Conservation (phyloP, 1,284 basidiomycete species). For the Tylopilus sp. region DNA sequence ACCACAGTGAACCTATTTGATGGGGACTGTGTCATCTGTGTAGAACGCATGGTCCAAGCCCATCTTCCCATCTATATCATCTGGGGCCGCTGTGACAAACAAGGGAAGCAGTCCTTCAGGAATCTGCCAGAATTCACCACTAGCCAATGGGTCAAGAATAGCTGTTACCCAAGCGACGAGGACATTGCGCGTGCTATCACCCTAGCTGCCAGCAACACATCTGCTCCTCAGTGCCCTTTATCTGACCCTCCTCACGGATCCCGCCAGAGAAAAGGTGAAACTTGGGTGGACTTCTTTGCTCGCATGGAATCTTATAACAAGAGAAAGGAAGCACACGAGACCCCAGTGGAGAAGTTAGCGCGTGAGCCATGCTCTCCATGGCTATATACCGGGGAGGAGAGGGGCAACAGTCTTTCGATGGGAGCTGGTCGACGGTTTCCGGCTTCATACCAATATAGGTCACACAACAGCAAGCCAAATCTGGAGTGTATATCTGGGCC, state of each 20-base stretch:
- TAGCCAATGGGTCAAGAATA: not conserved
- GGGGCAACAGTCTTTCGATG: constrained; percentile 7
- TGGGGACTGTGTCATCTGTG: not conserved
- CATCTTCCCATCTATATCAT: not conserved
- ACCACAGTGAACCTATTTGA: not conserved
- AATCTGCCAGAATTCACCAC: not conserved
- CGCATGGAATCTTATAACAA: not conserved
- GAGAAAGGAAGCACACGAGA: not conserved
- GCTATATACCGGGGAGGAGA: not conserved
- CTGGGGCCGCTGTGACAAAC: not conserved
- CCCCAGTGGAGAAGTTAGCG: not conserved
- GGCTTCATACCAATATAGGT: not conserved
- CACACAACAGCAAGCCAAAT: not conserved
- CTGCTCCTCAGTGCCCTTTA: not conserved
- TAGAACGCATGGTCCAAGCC: not conserved
- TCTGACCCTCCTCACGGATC: not conserved
- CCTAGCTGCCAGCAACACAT: not conserved
- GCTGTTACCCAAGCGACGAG: not conserved
- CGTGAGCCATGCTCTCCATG: not conserved
- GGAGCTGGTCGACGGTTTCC: constrained; percentile 1
- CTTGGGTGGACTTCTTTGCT: constrained; percentile 8
- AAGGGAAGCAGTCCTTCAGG: not conserved
- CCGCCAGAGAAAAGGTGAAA: constrained; percentile 6
- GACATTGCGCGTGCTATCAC: not conserved
- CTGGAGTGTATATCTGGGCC: not conserved